phyloP scores from a whole-genome alignment of 2,329 filamentous ascomycete genomes.

The Fusarium compactum region DNA sequence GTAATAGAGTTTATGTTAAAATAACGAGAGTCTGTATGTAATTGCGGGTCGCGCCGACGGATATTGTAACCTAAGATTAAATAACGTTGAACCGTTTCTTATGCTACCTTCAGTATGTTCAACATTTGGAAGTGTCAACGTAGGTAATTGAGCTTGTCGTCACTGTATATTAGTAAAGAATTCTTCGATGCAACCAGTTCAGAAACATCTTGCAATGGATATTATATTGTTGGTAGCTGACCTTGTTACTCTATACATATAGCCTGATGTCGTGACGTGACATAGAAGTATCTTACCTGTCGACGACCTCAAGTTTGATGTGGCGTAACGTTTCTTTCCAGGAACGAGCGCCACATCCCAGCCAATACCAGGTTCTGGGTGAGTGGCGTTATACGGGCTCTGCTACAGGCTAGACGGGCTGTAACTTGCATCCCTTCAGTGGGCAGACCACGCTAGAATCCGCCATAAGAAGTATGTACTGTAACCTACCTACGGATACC shows the following conservation, averaged over 20 bases:
- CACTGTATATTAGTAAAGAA: background rate
- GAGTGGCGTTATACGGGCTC: constrained; percentile 14
- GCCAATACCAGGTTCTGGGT: background rate
- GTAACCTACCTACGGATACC: too few relatives aligned
- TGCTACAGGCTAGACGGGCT: background rate
- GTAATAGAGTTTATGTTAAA: background rate
- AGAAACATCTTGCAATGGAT: background rate
- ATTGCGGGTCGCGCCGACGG: constrained; percentile 6
- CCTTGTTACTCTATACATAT: background rate
- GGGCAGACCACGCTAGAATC: constrained; percentile 21
- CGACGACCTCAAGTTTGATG: constrained; percentile 4
- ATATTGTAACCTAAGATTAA: background rate
- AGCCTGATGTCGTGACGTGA: background rate
- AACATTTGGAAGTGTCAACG: background rate
- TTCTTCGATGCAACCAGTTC: background rate
- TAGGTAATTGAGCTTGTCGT: background rate
- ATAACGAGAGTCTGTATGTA: background rate
- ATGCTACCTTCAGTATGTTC: background rate
- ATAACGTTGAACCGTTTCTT: background rate
- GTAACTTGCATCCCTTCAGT: background rate
- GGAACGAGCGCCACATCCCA: constrained; percentile 30
- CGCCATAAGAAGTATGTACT: background rate
- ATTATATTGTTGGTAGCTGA: background rate
- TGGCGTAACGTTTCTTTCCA: constrained; percentile 24
- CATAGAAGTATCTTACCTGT: background rate